Base-by-base conservation (phyloP, 768 basidiomycete genomes). In the Leccinellum rugosiceps region DNA sequence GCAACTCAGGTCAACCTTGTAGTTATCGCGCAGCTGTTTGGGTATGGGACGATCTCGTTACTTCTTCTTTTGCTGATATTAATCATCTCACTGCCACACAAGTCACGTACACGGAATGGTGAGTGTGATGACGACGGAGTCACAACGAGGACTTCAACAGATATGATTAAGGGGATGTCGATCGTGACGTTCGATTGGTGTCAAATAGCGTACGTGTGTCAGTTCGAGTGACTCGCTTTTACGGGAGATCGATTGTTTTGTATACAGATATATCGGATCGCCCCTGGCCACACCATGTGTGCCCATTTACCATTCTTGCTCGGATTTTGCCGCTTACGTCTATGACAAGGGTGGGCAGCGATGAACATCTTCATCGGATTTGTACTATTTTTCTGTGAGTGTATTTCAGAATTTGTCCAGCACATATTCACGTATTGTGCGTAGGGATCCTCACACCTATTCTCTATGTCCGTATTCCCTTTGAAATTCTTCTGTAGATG, bases 111-210 rank as follows among this genome's bases (percentile, higher is more conserved):
- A 81, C 61, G 80, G 80, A 48, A 75, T 81, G 77, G 79, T 79
- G 55, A 57, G 71, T 60, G 38, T 30, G 32, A 43, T 51, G 13
- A 25, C 8, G 7, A 30, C 32, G 6, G 34, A 13, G 8, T 1
- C 2, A 9, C 10, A 10, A 15, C 45, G 17, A 52, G 30, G 6
- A 11, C 6, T 56, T 57, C 17, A 25, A 25, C 2, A 21, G 8
- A 9, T 32, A 6, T 32, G 31, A 28, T 2, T 6, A 34, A 72
- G 72, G 84, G 85, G 30, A 89, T 90, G 86, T 85, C 85, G 52
- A 64, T 90, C 52, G 65, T 91, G 58, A 88, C 88, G 43, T 90
- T 93, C 66, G 90, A 92, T 65, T 93, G 90, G 90, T 77, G 83
- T 15, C 86, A 89, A 71, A 83, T 87, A 56, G 69, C 72, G 66